A percentile compares a stretch with the other conserved stretches of the same genome.
Conservation (phyloP, 202 grass and related monocot genomes). For the Panicum hallii region DNA sequence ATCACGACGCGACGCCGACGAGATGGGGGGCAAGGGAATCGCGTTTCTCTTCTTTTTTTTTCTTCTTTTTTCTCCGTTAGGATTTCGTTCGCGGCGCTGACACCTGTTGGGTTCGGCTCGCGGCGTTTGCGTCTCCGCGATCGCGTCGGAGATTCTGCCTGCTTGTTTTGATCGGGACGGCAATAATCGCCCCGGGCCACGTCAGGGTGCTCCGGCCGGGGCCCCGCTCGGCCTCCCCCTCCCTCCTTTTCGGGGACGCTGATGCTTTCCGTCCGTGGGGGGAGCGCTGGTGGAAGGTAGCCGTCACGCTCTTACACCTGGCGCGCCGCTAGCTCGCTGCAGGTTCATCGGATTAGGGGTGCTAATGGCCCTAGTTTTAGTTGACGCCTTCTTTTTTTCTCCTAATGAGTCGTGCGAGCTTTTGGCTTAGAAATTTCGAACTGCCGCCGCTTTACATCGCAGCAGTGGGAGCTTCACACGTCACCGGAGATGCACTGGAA, state of each 20-base stretch:
- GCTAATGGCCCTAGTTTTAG: neutral
- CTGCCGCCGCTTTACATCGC: neutral
- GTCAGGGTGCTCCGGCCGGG: constrained; percentile 10
- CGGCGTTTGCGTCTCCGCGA: constrained; percentile 23
- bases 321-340: constrained; percentile 13
- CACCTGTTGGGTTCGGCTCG: constrained; percentile 42
- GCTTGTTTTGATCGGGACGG: constrained; percentile 39
- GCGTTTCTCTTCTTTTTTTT: constrained; percentile 4
- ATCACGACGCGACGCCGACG: constrained; percentile 30
- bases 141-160: constrained; percentile 52
- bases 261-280: constrained; percentile 36
- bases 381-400: constrained; percentile 4
- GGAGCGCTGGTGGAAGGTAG: constrained; percentile 23
- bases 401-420: neutral
- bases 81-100: neutral
- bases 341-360: neutral
- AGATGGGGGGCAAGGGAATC: neutral
- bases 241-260: constrained; percentile 27
- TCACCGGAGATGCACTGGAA: neutral
- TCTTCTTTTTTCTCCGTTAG: no score
- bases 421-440: neutral
- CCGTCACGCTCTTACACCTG: constrained; percentile 41
- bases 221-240: neutral
- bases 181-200: constrained; percentile 44
- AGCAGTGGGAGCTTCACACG: neutral